Base-by-base conservation (phyloP, 192 early-diverging fungal genomes). In the Coemansia sp. region DNA sequence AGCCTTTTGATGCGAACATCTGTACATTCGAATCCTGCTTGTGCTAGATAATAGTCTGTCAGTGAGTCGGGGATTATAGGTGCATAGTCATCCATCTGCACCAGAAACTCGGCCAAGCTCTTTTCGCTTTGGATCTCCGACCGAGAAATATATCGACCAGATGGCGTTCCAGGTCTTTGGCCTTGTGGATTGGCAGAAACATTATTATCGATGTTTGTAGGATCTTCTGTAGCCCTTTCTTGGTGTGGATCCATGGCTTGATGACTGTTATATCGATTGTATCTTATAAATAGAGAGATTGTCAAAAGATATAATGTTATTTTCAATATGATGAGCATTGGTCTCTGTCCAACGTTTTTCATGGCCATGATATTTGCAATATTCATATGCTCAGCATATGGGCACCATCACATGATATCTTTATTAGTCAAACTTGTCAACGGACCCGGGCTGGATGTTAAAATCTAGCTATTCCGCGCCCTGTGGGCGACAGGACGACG, bases 51-150 rank as follows among this genome's bases (percentile, higher is more conserved):
- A 72, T 99, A 95, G 71, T 99, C 95, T 11, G 94, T 95, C 12
- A 97, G 90, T 26, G 92, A 90, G 68, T 97, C 96, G 41, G 95
- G 95, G 52, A 95, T 95, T 55, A 96, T 88, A 1, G 96, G 80
- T 11, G 71, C 71, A 37, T 82, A 82, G 60, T 56, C 62, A 66
- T 82, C 80, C 91, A 98, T 93, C 74, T 92, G 85, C 61, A 90
- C 74, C 45, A 98, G 78, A 67, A 97, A 89, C 75, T 96, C 95
- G 37, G 91, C 91, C 67, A 95, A 75, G 65, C 73, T 88, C 62
- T 89, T 84, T 65, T 95, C 93, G 63, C 90, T 88, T 41, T 82
- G 78, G 12, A 81, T 73, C 13, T 81, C 78, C 7, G 78, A 76
- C 61, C 78, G 66, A 37, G 78, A 73, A 4, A 72, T 48, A 48